phyloP scores from a whole-genome alignment of 2,329 filamentous ascomycete species.

The Coniochaeta sp. region DNA sequence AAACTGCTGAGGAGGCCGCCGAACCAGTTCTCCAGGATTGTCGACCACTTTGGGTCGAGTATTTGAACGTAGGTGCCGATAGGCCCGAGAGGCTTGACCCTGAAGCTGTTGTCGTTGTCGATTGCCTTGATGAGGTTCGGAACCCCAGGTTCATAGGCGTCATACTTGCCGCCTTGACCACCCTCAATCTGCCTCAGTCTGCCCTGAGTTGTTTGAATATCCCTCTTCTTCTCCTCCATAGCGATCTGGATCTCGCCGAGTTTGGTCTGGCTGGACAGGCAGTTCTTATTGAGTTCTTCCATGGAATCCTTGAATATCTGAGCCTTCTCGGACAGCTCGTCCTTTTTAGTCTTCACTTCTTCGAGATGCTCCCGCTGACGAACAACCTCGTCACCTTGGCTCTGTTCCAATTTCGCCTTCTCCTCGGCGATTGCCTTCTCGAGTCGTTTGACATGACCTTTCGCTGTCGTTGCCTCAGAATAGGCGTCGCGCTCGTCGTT shows the following conservation, averaged over 20 bases:
- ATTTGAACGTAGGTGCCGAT: slow-evolving; percentile 73
- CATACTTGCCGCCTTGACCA: slow-evolving; percentile 52
- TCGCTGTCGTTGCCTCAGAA: slow-evolving; percentile 45
- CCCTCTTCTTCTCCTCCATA: slow-evolving; percentile 39
- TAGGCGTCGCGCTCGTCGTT: slow-evolving; percentile 61
- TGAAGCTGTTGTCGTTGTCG: slow-evolving; percentile 60
- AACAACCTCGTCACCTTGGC: slow-evolving; percentile 62
- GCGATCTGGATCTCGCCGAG: slow-evolving; percentile 12
- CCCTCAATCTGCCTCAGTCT: slow-evolving; percentile 44
- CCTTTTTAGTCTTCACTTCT: slow-evolving; percentile 43
- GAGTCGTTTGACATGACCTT: slow-evolving; percentile 35
- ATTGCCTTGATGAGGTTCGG: slow-evolving; percentile 61
- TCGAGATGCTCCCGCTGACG: slow-evolving; percentile 53
- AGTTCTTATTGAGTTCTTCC: slow-evolving; percentile 18
- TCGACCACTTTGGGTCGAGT: slow-evolving; percentile 73
- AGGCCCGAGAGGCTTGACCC: slow-evolving; percentile 70
- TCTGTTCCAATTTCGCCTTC: slow-evolving; percentile 53
- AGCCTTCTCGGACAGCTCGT: slow-evolving; percentile 31
- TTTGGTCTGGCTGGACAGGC: background rate
- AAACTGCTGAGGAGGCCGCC: slow-evolving; percentile 68
- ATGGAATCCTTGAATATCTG: slow-evolving; percentile 19
- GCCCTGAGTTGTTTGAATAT: slow-evolving; percentile 45
- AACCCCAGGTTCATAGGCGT: slow-evolving; percentile 59
- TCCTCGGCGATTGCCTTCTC: slow-evolving; percentile 47
- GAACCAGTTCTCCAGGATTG: slow-evolving; percentile 70